Conservation (phyloP, 495 filamentous ascomycete genomes). For the Podospora bellae-mahoneyi region DNA sequence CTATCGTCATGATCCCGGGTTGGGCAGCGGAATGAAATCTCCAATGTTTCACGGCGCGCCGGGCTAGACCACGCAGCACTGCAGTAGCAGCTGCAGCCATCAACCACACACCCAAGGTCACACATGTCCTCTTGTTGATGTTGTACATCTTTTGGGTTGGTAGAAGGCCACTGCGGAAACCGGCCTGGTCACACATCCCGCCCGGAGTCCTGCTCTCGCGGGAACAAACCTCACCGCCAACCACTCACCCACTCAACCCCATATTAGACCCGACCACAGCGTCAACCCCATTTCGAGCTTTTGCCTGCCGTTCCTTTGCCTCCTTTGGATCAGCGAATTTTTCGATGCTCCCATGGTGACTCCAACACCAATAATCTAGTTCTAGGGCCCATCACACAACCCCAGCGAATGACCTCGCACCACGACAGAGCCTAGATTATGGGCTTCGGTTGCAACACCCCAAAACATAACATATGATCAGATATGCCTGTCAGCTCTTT, state of each 20-base stretch:
- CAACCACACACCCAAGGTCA: neutral
- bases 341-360: neutral
- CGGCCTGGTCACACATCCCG: neutral
- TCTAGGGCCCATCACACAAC: neutral
- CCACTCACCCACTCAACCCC: neutral
- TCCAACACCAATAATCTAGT: conserved; percentile 1
- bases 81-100: neutral
- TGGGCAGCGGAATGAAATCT: neutral
- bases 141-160: neutral
- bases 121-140: neutral
- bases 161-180: neutral
- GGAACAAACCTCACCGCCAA: neutral
- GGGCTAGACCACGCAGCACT: neutral
- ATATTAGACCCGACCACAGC: neutral
- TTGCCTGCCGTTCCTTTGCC: neutral
- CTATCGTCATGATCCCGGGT: neutral
- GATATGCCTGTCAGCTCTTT: neutral
- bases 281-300: neutral
- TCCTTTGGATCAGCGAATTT: conserved; percentile 1
- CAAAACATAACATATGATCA: neutral
- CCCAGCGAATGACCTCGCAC: neutral
- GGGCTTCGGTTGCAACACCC: neutral
- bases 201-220: neutral
- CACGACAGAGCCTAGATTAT: neutral
- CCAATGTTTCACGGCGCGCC: neutral